A percentile compares a stretch with the other conserved stretches of the same genome.
phyloP scores from a whole-genome alignment of 78 protist genomes.

The Creolimax fragrantissima region DNA sequence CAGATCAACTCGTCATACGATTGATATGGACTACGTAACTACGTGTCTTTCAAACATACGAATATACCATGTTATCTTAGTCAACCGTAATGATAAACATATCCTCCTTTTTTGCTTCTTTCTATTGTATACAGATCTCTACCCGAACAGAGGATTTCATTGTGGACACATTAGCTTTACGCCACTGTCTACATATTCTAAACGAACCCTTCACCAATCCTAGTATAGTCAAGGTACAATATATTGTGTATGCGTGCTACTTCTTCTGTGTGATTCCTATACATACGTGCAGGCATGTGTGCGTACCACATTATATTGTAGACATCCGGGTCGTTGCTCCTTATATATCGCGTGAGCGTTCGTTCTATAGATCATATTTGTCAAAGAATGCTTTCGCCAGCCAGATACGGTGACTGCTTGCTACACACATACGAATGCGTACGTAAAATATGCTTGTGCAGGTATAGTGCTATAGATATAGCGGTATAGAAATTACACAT shows the following conservation, averaged over 20 bases:
- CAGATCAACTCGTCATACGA: no score
- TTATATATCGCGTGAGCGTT: neutral
- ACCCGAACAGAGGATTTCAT: conserved; percentile 76
- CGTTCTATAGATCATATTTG: no score
- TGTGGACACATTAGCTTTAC: conserved; percentile 82
- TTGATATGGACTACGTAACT: no score
- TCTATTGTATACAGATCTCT: conserved; percentile 41
- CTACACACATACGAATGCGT: no score
- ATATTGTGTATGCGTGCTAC: no score
- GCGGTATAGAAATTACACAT: neutral
- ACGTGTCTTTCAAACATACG: no score
- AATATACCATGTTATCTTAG: neutral
- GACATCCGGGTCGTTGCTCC: neutral
- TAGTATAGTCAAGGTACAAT: conserved; percentile 64
- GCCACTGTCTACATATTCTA: conserved; percentile 47
- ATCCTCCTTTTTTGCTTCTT: no score
- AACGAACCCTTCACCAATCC: conserved; percentile 61
- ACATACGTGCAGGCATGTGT: neutral
- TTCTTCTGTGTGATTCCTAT: no score
- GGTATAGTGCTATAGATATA: neutral
- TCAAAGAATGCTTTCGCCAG: no score
- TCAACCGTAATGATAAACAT: neutral
- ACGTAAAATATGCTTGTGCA: neutral
- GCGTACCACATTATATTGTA: neutral
- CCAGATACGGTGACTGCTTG: no score